Percentiles rank a stretch among this genome's conserved stretches.
These are phyloP conservation scores for Teunomyces barrocoloradensis DNA, from an alignment of 805 yeast species.

Conservation along the genomic window DNA sequence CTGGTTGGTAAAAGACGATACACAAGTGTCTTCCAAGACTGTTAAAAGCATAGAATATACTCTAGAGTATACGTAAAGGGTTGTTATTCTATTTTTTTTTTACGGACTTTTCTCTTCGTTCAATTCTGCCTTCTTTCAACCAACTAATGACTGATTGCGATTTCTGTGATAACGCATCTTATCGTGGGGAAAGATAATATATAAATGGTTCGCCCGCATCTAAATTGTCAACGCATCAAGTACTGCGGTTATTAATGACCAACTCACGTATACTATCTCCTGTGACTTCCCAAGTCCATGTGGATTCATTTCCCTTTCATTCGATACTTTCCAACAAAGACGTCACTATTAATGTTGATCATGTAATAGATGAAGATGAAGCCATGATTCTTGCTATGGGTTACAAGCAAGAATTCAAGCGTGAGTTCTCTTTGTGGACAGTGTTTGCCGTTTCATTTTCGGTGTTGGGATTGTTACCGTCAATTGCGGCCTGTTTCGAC, in stretches of 20 bases:
- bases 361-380: constrained; percentile 47
- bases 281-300: constrained; percentile 23
- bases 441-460: constrained; percentile 63
- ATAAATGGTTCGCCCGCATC: not conserved
- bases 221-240: not conserved
- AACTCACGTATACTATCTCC: constrained; percentile 2
- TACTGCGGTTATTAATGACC: not conserved
- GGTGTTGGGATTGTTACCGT: constrained; percentile 62
- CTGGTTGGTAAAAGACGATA: no score
- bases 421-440: constrained; percentile 57
- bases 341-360: constrained; percentile 45
- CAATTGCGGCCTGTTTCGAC: constrained; percentile 60
- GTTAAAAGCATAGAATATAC: no score
- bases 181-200: constrained; percentile 3
- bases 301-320: constrained; percentile 36
- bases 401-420: constrained; percentile 59
- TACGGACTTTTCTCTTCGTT: not conserved
- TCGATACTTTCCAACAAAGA: constrained; percentile 40
- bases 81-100: not conserved
- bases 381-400: constrained; percentile 58
- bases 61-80: no score
- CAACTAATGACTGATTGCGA: not conserved
- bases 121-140: not conserved
- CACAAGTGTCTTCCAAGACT: no score
- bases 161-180: not conserved